Conservation (phyloP, 257 asterid genomes). For the Anisodus acutangulus region DNA sequence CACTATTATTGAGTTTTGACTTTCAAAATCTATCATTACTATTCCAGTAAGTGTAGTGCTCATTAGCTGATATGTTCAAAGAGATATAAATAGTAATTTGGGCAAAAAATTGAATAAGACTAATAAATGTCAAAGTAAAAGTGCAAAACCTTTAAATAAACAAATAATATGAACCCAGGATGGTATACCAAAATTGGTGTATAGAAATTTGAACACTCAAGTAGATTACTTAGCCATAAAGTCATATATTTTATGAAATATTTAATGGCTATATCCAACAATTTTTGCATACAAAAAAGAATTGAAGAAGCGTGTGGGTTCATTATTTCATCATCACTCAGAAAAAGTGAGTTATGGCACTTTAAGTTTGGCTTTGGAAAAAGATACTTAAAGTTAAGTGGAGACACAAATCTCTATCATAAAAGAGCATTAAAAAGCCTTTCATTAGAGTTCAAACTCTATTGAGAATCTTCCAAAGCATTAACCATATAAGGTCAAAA, state of each 20-base stretch:
- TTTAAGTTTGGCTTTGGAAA: conserved; percentile 32
- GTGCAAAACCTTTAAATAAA: no score
- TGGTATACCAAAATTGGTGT: background rate
- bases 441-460: background rate
- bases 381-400: background rate
- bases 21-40: no score
- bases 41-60: no score
- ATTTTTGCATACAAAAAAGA: background rate
- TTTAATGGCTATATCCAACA: background rate
- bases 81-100: no score
- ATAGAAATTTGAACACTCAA: no score
- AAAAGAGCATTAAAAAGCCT: background rate
- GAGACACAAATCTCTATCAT: background rate
- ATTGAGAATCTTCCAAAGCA: conserved; percentile 43
- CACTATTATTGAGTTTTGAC: no score
- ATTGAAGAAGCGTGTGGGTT: conserved; percentile 26
- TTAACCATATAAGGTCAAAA: conserved; percentile 34
- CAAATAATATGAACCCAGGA: no score
- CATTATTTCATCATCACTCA: conserved; percentile 15
- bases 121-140: background rate
- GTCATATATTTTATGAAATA: background rate
- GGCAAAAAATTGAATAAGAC: no score
- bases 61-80: no score
- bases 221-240: background rate
- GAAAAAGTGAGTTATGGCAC: conserved; percentile 4